phyloP scores from a whole-genome alignment of 2,329 filamentous ascomycete species.

The Cladosporium sphaerospermum region DNA sequence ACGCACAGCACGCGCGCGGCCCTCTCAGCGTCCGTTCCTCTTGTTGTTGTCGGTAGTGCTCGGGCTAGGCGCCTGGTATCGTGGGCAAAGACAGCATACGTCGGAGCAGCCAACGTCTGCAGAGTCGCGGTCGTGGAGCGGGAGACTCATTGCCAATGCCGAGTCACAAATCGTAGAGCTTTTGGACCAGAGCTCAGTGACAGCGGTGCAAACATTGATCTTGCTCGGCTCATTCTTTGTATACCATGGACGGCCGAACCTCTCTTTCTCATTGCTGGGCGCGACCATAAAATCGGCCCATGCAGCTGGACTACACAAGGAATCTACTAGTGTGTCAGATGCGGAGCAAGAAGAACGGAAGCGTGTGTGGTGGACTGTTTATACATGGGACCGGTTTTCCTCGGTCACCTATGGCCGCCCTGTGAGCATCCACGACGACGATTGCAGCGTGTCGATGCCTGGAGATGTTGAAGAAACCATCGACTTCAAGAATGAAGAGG shows the following conservation, averaged over 20 bases:
- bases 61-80: slow-evolving; percentile 37
- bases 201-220: slow-evolving; percentile 34
- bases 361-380: slow-evolving; percentile 39
- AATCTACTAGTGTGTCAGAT: slow-evolving; percentile 17
- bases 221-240: slow-evolving; percentile 37
- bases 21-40: slow-evolving; percentile 33
- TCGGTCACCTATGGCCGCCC: slow-evolving; percentile 38
- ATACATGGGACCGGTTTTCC: slow-evolving; percentile 39
- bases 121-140: slow-evolving; percentile 17
- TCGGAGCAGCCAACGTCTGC: slow-evolving; percentile 12
- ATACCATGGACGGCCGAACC: slow-evolving; percentile 38
- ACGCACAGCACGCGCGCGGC: slow-evolving; percentile 29
- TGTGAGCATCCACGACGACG: slow-evolving; percentile 38
- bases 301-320: slow-evolving; percentile 30
- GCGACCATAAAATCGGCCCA: slow-evolving; percentile 35
- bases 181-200: slow-evolving; percentile 36
- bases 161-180: slow-evolving; percentile 34
- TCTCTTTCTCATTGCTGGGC: slow-evolving; percentile 35
- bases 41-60: slow-evolving; percentile 34
- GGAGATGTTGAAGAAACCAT: slow-evolving; percentile 30
- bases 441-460: slow-evolving; percentile 34
- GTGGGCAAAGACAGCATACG: slow-evolving; percentile 19
- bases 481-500: slow-evolving; percentile 18
- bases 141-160: slow-evolving; percentile 23
- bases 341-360: slow-evolving; percentile 33